Evolutionary conservation across 2,329 filamentous ascomycete species (phyloP).

Genomic region (Uncinocarpus reesii): DNA sequence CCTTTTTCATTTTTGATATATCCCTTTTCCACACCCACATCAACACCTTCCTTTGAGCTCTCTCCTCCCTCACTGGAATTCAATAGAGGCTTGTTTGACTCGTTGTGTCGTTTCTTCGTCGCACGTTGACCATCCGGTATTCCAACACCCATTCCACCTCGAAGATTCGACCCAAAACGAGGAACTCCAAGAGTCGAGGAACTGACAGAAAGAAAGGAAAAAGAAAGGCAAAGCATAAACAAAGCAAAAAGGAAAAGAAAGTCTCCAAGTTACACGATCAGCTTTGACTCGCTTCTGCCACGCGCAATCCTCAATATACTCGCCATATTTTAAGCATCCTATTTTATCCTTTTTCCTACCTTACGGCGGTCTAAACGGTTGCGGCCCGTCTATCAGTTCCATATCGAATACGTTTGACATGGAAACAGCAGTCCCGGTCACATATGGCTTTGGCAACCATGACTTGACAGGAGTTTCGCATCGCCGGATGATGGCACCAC

Average conservation of each 20-base stretch:
- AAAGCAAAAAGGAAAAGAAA: conserved; percentile 6
- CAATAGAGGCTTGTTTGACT: not conserved
- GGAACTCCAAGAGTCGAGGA: not conserved
- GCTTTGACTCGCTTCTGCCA: not conserved
- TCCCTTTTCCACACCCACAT: not conserved
- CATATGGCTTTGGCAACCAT: conserved; percentile 33
- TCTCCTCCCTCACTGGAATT: not conserved
- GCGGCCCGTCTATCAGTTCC: conserved; percentile 2
- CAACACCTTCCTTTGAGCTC: not conserved
- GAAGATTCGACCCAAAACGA: not conserved
- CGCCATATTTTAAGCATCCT: not conserved
- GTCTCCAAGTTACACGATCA: conserved; percentile 7
- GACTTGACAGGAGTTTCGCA: conserved; percentile 28
- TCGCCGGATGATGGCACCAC: conserved; percentile 31
- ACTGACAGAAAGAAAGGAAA: not conserved
- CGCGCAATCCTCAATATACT: conserved; percentile 2
- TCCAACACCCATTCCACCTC: not conserved
- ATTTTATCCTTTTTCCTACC: conserved; percentile 5
- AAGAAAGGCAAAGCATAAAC: conserved; percentile 1
- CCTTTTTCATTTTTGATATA: conserved; percentile 11
- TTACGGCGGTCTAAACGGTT: not conserved
- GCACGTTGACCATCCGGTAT: not conserved
- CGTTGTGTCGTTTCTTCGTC: not conserved
- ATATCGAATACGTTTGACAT: conserved; percentile 21
- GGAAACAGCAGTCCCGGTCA: conserved; percentile 34